phyloP scores from a whole-genome alignment of 179 eudicot species.

The Carnegiea gigantea region DNA sequence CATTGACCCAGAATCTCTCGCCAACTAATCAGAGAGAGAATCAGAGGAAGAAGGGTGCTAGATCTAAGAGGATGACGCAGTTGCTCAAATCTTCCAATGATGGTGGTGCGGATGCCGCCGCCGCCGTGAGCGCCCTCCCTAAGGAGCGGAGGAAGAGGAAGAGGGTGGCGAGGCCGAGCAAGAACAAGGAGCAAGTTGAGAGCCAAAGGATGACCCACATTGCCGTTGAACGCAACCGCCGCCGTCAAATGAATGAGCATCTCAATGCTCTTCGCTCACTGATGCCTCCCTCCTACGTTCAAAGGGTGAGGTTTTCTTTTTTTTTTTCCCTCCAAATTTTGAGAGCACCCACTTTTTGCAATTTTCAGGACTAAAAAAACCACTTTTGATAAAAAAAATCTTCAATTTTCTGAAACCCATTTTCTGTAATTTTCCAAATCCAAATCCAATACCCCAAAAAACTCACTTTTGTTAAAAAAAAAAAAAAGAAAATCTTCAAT shows the following conservation, averaged over 20 bases:
- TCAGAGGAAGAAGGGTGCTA: background rate
- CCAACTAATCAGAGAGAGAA: background rate
- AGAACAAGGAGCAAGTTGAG: conserved; percentile 46
- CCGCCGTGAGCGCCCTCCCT: background rate
- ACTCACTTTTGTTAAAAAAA: too few relatives aligned
- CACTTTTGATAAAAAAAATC: too few relatives aligned
- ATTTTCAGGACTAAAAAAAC: background rate
- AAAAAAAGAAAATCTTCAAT: too few relatives aligned
- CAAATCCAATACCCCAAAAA: too few relatives aligned
- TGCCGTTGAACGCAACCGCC: conserved; percentile 50
- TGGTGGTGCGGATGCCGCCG: background rate
- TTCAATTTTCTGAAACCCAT: too few relatives aligned
- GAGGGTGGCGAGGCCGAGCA: conserved; percentile 25
- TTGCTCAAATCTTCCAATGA: background rate
- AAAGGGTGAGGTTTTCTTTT: conserved; percentile 33
- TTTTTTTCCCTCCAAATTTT: background rate
- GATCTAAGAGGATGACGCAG: conserved; percentile 10
- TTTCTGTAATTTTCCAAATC: too few relatives aligned
- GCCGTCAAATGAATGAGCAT: conserved; percentile 48
- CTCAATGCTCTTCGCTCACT: conserved; percentile 44
- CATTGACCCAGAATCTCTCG: background rate
- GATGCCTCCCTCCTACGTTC: conserved; percentile 50
- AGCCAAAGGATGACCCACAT: conserved; percentile 50
- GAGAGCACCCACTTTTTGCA: background rate
- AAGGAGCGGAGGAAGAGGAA: conserved; percentile 39